Conservation (phyloP, 164 flowering plant species). For the Malania oleifera region DNA sequence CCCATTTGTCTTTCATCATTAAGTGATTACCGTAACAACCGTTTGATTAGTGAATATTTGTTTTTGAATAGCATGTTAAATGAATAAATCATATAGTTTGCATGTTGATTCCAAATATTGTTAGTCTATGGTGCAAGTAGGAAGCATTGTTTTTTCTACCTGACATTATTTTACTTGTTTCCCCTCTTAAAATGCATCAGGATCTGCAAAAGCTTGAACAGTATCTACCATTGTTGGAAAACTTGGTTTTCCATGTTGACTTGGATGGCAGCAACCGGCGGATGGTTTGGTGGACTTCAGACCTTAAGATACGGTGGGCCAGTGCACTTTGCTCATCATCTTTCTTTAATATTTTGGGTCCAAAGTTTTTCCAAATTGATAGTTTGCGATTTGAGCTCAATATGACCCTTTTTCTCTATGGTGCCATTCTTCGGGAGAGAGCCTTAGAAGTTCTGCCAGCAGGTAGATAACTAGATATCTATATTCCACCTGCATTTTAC, state of each 20-base stretch:
- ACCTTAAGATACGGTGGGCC: constrained; percentile 54
- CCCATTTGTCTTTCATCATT: too few species aligned
- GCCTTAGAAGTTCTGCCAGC: constrained; percentile 42
- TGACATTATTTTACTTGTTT: constrained; percentile 1
- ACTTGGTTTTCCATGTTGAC: constrained; percentile 41
- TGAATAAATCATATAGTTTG: not conserved
- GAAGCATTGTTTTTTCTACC: too few species aligned
- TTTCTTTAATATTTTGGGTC: constrained; percentile 27
- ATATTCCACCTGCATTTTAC: not conserved
- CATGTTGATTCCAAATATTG: not conserved
- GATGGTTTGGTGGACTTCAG: constrained; percentile 34
- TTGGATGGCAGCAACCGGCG: constrained; percentile 13
- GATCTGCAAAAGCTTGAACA: constrained; percentile 50
- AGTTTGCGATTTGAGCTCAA: constrained; percentile 48
- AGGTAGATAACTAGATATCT: constrained; percentile 28
- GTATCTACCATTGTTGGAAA: constrained; percentile 57
- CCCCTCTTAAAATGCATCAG: constrained; percentile 30
- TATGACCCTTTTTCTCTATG: constrained; percentile 62
- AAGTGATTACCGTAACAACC: too few species aligned
- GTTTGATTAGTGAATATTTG: not conserved
- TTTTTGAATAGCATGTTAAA: not conserved
- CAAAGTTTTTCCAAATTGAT: constrained; percentile 45
- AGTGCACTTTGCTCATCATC: constrained; percentile 44
- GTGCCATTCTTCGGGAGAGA: constrained; percentile 48
- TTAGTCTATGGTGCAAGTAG: too few species aligned